Conservation (phyloP, 345 rosid genomes). For the Boechera stricta region DNA sequence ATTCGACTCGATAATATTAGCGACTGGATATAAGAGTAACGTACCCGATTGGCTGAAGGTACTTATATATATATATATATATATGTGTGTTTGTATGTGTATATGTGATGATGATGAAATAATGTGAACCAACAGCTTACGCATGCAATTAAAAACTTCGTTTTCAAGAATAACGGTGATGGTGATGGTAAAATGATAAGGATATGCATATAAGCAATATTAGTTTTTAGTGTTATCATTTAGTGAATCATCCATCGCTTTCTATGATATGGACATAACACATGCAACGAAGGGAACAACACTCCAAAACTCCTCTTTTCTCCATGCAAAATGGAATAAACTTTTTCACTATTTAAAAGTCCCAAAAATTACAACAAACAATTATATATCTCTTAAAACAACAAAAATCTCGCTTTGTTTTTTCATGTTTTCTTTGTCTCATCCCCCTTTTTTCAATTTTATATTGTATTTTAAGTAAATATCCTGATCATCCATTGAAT, state of each 20-base stretch:
- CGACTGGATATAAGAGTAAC: constrained; percentile 91
- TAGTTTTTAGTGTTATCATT: constrained; percentile 34
- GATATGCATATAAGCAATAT: constrained; percentile 7
- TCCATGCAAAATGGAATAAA: constrained; percentile 50
- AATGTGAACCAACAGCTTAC: constrained; percentile 24
- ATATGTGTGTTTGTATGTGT: not conserved
- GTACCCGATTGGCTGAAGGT: constrained; percentile 98
- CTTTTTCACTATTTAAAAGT: constrained; percentile 18
- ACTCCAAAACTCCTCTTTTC: constrained; percentile 46
- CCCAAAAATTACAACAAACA: constrained; percentile 12
- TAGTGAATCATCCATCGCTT: constrained; percentile 44
- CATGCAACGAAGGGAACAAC: constrained; percentile 42
- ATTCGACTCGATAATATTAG: constrained; percentile 81
- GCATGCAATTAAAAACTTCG: constrained; percentile 25
- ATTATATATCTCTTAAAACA: not conserved
- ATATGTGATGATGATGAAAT: constrained; percentile 32
- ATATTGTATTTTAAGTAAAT: not conserved
- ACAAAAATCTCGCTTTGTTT: not conserved
- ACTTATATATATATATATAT: not conserved
- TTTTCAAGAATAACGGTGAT: constrained; percentile 45
- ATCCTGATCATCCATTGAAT: not conserved
- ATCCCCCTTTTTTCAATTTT: not conserved
- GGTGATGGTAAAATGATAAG: constrained; percentile 35
- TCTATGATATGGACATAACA: constrained; percentile 38
- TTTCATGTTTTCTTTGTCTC: constrained; percentile 9